Conservation (phyloP, 106 monocot species). For the Acorus gramineus region DNA sequence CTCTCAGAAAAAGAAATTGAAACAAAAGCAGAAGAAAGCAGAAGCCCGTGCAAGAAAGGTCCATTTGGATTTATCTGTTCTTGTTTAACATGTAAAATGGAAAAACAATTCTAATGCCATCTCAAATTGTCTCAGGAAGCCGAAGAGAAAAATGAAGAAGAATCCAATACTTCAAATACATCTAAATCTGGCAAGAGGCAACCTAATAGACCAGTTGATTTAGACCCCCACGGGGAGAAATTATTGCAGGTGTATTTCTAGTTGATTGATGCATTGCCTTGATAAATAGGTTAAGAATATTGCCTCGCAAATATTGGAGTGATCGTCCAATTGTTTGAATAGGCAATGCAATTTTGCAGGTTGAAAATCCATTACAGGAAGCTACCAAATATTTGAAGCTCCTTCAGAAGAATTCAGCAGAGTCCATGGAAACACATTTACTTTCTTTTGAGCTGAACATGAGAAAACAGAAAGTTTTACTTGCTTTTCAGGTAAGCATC, state of each 20-base stretch:
- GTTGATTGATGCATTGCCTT: neutral
- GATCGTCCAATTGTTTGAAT: too few relatives aligned
- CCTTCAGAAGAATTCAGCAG: constrained; percentile 80
- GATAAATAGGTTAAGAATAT: too few relatives aligned
- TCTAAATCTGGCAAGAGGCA: constrained; percentile 76
- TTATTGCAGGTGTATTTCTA: constrained; percentile 61
- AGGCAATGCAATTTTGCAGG: constrained; percentile 21
- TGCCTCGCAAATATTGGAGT: too few relatives aligned
- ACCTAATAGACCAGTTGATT: constrained; percentile 62
- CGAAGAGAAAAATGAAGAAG: constrained; percentile 73
- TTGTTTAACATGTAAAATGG: constrained; percentile 6
- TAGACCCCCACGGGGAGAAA: constrained; percentile 95
- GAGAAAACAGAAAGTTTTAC: constrained; percentile 83
- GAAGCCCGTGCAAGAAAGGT: constrained; percentile 95
- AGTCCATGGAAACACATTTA: constrained; percentile 74
- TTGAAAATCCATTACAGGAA: constrained; percentile 78
- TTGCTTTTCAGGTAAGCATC: constrained; percentile 70
- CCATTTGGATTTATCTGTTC: neutral
- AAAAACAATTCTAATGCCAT: neutral
- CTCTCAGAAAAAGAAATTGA: constrained; percentile 83
- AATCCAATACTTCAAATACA: constrained; percentile 33
- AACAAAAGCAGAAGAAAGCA: constrained; percentile 91
- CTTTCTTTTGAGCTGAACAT: constrained; percentile 91
- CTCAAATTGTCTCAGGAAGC: constrained; percentile 41
- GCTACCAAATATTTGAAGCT: constrained; percentile 89